Base-by-base conservation (phyloP, 768 basidiomycete genomes). In the Mycena alexandri region DNA sequence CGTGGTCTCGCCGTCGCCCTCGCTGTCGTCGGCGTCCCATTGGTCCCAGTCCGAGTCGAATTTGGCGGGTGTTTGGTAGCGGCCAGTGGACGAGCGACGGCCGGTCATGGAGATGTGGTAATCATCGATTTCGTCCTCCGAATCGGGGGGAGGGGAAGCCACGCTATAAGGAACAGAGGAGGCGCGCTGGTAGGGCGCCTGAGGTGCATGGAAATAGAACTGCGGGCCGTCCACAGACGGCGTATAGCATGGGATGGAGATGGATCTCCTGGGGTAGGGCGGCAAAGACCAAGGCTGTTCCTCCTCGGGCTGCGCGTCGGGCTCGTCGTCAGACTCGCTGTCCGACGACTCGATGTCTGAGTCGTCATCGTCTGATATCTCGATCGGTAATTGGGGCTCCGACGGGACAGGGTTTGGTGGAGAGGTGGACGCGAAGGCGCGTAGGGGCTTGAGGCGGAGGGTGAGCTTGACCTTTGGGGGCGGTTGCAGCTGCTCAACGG, bases 81-180 rank as follows among this genome's bases (percentile, higher is more conserved):
- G 71, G 34, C 79, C 77, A 14, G 77, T 68, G 44, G 80, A 78
- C 54, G 78, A 75, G 36, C 73, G 76, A 42, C 80, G 78, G 65
- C 82, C 76, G 1, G 82, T 83, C 85, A 84, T 83, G 12, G 81
- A 78, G 46, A 82, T 75, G 61, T 82, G 81, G 63, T 77, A 81
- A 63, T 86, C 84, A 63, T 88, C 86, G 38, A 85, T 82, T 60
- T 90, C 89, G 67, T 87, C 87, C 63, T 89, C 88, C 5, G 89
- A 91, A 71, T 93, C 90, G 5, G 92, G 92, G 14, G 92, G 92
- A 1, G 88, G 90, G 0, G 92, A 91, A 14, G 87, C 87, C 50
- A 82, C 75, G 46, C 86, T 89, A 74, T 80, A 82, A 3, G 88
- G 79, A 17, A 89, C 77, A 10, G 90, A 90, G 9, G 89, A 86